These are phyloP conservation scores for Calophaca sinica DNA, from an alignment of 306 rosid genomes.

Conservation along the genomic window DNA sequence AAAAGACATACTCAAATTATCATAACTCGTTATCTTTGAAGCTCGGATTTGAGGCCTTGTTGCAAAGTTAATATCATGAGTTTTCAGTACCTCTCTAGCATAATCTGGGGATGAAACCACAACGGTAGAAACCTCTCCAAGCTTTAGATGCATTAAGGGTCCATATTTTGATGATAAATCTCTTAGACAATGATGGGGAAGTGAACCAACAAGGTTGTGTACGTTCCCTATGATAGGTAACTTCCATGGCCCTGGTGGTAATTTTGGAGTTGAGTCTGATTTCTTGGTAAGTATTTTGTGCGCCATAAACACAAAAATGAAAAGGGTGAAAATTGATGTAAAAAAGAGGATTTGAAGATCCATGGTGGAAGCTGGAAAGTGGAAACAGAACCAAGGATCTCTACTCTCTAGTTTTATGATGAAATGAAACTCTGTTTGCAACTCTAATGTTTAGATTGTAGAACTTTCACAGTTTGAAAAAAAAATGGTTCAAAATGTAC, in stretches of 20 bases:
- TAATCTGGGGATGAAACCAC: conserved; percentile 53
- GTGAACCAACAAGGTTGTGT: conserved; percentile 40
- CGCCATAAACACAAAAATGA: conserved; percentile 21
- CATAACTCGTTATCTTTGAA: conserved; percentile 32
- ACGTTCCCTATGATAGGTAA: conserved; percentile 55
- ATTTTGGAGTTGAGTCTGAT: conserved; percentile 23
- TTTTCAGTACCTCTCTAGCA: conserved; percentile 51
- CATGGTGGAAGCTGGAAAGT: background rate
- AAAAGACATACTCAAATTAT: background rate
- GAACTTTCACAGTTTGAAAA: no score
- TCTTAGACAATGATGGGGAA: conserved; percentile 48
- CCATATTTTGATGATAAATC: conserved; percentile 54
- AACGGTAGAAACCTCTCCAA: conserved; percentile 53
- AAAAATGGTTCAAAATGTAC: no score
- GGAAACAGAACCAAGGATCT: no score
- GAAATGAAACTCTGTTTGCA: no score
- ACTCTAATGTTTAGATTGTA: no score
- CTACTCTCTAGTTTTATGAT: no score
- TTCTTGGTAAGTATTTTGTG: conserved; percentile 36
- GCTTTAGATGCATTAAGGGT: conserved; percentile 55
- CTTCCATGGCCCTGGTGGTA: conserved; percentile 60
- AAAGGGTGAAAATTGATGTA: conserved; percentile 27
- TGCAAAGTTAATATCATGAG: conserved; percentile 50
- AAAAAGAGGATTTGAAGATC: conserved; percentile 40
- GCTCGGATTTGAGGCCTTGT: conserved; percentile 47